Evolutionary conservation across 208 protist genomes (phyloP).

Genomic region (Sergeia podlipaevii): DNA sequence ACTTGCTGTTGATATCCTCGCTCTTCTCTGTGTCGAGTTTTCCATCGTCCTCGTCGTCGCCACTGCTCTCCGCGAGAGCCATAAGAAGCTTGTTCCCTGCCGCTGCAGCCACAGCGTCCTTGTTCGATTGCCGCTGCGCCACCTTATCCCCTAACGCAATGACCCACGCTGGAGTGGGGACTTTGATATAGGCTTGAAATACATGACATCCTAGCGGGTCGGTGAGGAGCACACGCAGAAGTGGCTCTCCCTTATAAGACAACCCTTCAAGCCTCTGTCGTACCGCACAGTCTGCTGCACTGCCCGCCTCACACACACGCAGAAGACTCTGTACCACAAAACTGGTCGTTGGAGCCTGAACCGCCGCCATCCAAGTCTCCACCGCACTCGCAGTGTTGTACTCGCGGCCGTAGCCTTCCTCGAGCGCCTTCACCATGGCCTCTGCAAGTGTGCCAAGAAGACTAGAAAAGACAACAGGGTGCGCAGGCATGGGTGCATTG

Average conservation of each 20-base stretch:
- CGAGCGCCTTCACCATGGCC: conserved; percentile 44
- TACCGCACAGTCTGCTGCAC: conserved; percentile 30
- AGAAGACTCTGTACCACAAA: conserved; percentile 85
- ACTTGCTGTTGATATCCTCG: neutral
- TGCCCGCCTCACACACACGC: conserved; percentile 55
- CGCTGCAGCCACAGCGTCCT: neutral
- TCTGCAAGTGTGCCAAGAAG: conserved; percentile 41
- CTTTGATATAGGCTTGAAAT: conserved; percentile 81
- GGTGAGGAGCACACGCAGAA: conserved; percentile 58
- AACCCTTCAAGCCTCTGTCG: conserved; percentile 51
- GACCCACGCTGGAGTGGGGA: conserved; percentile 35
- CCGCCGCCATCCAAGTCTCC: conserved; percentile 74
- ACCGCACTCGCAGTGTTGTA: conserved; percentile 17
- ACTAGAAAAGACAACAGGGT: conserved; percentile 33
- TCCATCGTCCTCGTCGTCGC: conserved; percentile 2
- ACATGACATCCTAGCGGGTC: conserved; percentile 75
- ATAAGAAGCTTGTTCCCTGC: conserved; percentile 4
- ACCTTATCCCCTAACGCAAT: conserved; percentile 35
- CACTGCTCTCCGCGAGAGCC: neutral
- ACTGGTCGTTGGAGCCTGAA: conserved; percentile 58
- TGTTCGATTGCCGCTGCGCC: neutral
- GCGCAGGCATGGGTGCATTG: conserved; percentile 39
- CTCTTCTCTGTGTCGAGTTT: neutral
- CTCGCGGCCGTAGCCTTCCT: conserved; percentile 46
- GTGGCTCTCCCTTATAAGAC: conserved; percentile 27